A percentile compares a stretch with the other conserved stretches of the same genome.
These are phyloP conservation scores for Aegilops umbellulata DNA, from an alignment of 176 grass and related monocot genomes.

Conservation along the genomic window DNA sequence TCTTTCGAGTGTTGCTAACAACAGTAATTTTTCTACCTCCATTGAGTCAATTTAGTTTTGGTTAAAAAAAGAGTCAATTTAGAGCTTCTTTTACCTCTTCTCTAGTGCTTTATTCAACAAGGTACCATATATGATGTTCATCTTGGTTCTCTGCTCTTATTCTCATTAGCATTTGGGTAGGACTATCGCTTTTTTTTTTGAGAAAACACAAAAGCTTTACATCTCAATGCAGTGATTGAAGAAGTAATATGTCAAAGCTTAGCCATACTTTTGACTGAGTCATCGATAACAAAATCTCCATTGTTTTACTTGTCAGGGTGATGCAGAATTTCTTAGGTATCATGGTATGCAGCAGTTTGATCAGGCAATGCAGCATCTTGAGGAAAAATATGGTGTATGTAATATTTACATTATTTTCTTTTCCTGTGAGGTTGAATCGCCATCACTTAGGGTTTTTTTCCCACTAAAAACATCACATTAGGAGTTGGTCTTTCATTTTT, in stretches of 20 bases:
- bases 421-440: slow-evolving; percentile 10
- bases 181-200: neutral
- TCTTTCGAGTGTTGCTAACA: neutral
- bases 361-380: slow-evolving; percentile 92
- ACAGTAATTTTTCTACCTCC: neutral
- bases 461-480: slow-evolving; percentile 10
- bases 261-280: neutral
- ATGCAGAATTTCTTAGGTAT: slow-evolving; percentile 93
- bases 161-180: neutral
- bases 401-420: slow-evolving; percentile 27
- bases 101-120: slow-evolving; percentile 8
- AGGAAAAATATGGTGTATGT: slow-evolving; percentile 78
- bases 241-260: neutral
- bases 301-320: slow-evolving; percentile 49
- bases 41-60: neutral
- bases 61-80: slow-evolving; percentile 6
- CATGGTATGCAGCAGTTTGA: slow-evolving; percentile 91
- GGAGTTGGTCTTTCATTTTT: neutral
- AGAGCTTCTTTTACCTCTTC: slow-evolving; percentile 3
- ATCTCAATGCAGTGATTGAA: neutral
- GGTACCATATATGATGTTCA: slow-evolving; percentile 4
- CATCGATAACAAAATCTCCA: neutral
- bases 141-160: neutral
- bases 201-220: neutral
- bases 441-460: neutral